Evolutionary conservation across 495 filamentous ascomycete species (phyloP).

Genomic region (Penicillium pancosmium): DNA sequence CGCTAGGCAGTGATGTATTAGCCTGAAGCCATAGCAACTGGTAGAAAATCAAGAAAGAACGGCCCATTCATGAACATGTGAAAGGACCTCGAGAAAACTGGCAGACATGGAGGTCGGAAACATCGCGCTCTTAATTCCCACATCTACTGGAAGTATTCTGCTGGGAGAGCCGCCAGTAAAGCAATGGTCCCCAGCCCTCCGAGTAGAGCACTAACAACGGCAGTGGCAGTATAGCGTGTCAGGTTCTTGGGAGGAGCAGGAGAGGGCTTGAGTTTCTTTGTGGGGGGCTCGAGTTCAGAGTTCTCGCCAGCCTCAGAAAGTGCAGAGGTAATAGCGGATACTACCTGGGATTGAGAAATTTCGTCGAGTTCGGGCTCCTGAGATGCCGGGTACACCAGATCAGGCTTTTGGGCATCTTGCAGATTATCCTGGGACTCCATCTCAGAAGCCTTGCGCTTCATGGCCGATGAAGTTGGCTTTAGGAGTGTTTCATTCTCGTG

Average conservation of each 20-base stretch:
- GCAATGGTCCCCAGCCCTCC: conserved; percentile 55
- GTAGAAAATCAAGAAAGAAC: background rate
- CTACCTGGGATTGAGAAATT: conserved; percentile 14
- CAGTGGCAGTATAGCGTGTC: conserved; percentile 46
- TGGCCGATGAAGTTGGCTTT: background rate
- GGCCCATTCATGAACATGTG: background rate
- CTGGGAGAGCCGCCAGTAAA: conserved; percentile 47
- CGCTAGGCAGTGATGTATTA: background rate
- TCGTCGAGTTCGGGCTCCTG: conserved; percentile 32
- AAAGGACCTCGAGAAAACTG: background rate
- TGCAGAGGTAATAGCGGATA: conserved; percentile 23
- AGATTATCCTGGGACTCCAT: conserved; percentile 21
- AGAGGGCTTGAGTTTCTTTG: conserved; percentile 37
- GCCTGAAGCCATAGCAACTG: background rate
- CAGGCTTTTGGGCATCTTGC: conserved; percentile 13
- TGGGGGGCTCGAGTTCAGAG: conserved; percentile 20
- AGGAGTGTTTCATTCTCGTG: background rate
- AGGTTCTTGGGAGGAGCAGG: conserved; percentile 22
- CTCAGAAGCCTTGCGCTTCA: conserved; percentile 43
- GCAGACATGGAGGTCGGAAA: background rate
- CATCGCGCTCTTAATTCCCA: conserved; percentile 2
- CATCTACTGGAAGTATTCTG: conserved; percentile 40
- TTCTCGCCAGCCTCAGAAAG: conserved; percentile 12
- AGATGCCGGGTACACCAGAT: conserved; percentile 14
- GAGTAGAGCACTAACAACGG: conserved; percentile 46